Base-by-base conservation (phyloP, 2,329 filamentous ascomycete genomes). In the Boeremia lycopersici region DNA sequence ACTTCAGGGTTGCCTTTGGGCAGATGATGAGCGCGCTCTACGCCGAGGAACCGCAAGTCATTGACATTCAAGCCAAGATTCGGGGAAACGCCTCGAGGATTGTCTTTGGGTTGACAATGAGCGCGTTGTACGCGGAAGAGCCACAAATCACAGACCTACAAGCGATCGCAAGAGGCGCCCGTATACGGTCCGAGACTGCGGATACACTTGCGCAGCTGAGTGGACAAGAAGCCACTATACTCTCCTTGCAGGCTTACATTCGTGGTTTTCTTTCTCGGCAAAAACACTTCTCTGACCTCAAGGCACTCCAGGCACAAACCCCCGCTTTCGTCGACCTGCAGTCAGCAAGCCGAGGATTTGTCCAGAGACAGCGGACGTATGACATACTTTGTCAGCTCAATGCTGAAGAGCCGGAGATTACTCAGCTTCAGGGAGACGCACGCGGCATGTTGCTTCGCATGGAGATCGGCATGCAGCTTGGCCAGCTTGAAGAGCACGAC, bases 401-500 rank as follows among this genome's bases (percentile, higher is more conserved):
- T 46, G 85, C 86, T 2, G 85, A 90, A 63, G 85, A 88, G 33
- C 79, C 85, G 0, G 84, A 87, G 57, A 84, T 93, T 34, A 77
- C 86, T 23, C 78, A 86, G 29, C 80, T 97, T 2, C 95, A 99
- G 74, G 86, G 86, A 26, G 78, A 93, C 7, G 82, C 86, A 29
- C 86, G 93, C 55, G 93, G 91, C 1, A 90, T 96, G 82, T 82
- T 96, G 60, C 79, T 90, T 35, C 86, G 95, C 41, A 84, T 86
- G 42, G 82, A 88, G 25, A 82, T 98, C 44, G 91, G 89, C 15
- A 83, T 86, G 39, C 79, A 91, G 1, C 82, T 99, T 34, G 84
- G 82, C 19, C 86, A 93, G 61, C 82, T 98, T 2, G 91, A 96
- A 55, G 88, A 88, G 48, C 86, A 96, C 59, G 93, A 98, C 68